These are phyloP conservation scores for Recurvomyces mirabilis DNA, from an alignment of 495 filamentous ascomycete species.

Conservation along the genomic window DNA sequence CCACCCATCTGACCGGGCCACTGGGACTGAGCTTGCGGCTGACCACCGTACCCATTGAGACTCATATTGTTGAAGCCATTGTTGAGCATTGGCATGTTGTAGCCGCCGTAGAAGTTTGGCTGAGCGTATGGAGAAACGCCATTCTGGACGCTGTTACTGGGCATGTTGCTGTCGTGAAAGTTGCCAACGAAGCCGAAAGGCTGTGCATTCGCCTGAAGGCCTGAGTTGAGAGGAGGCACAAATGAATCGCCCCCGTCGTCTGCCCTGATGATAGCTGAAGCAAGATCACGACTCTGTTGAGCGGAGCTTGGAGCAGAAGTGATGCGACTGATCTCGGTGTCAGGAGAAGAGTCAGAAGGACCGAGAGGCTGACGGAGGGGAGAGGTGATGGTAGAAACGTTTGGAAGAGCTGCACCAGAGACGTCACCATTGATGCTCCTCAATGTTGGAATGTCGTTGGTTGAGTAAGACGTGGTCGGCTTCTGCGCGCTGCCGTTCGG, in stretches of 20 bases:
- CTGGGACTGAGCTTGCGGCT: conserved; percentile 18
- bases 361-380: conserved; percentile 47
- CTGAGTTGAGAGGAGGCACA: conserved; percentile 47
- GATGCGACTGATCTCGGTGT: conserved; percentile 47
- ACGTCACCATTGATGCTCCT: conserved; percentile 47
- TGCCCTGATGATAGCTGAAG: conserved; percentile 33
- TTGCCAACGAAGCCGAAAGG: conserved; percentile 47
- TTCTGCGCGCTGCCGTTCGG: conserved; percentile 36
- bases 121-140: conserved; percentile 28
- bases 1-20: conserved; percentile 28
- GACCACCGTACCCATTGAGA: conserved; percentile 27
- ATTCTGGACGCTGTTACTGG: conserved; percentile 16
- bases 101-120: conserved; percentile 35
- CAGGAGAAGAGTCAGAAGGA: conserved; percentile 42
- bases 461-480: conserved; percentile 79
- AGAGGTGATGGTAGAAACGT: conserved; percentile 33
- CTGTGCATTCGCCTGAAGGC: conserved; percentile 65
- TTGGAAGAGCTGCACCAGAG: conserved; percentile 24
- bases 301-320: conserved; percentile 20
- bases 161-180: conserved; percentile 5
- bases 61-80: conserved; percentile 49
- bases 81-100: conserved; percentile 46
- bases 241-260: conserved; percentile 25
- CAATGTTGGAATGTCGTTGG: conserved; percentile 79
- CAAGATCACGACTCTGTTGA: conserved; percentile 47